Evolutionary conservation across 1,284 basidiomycete species (phyloP), one percentile per base, ranked within the genome.

Genomic region (Microstroma glucosiphilum): DNA sequence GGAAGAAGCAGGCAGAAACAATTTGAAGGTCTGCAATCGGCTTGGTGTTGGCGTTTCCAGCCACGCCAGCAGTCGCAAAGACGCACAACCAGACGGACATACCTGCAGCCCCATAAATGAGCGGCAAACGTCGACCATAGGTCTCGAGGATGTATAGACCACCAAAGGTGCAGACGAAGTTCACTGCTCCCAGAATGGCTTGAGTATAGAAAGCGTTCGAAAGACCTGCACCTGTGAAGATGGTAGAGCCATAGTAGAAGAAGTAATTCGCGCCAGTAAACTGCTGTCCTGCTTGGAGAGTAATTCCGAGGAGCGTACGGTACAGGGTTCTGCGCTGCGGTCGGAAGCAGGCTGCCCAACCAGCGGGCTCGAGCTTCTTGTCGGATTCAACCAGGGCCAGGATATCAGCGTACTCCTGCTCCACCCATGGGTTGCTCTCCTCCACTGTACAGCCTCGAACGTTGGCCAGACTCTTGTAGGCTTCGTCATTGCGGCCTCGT

Each of bases 1-100:
- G 90, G 81, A 90, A 90, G 73, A 91, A 72, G 73, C 87, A 89
- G 0, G 88, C 86, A n/a, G 85, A 83, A 67, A 88, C 84, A 68
- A 90, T 89, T 85, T 90, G 87, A 23, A 89, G 69, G 69, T 83
- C 84, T 40, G 86, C 87, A 54, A 86, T 85, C 15, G 70, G 73
- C 41, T 82, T 62, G 8, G 23, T 12, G 70, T 68, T 75, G 0
- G 88, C 87, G 66, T 86, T 81, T 63, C 84, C 83, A 0, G 85
- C 86, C 0, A 86, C 88, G 30, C 88, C 89, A 1, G 87, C 88
- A 6, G 86, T 84, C 0, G 88, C 88, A 73, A 88, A 90, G 21
- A 89, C 85, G 72, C 90, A 87, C 19, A 91, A 82, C 89, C 89
- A 90, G 8, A 81, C 79, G 0, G 85, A 83, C 73, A 90, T 88